Conservation (phyloP, 805 yeast species). For the Lipomyces sp. region DNA sequence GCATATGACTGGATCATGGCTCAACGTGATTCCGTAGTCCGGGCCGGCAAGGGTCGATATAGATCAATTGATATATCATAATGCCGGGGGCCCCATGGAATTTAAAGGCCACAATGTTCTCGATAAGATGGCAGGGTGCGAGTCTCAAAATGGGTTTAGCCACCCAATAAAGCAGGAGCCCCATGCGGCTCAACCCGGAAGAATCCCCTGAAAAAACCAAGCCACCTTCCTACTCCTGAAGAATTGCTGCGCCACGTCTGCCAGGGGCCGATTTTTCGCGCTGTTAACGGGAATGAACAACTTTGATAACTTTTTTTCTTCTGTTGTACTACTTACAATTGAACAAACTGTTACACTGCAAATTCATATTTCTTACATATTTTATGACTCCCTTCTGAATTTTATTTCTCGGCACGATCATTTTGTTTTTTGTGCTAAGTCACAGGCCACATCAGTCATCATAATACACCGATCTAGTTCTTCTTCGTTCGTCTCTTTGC, state of each 20-base stretch:
- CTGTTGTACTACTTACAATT: neutral
- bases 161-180: neutral
- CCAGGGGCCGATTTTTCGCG: too few relatives aligned
- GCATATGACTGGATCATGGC: neutral
- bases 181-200: neutral
- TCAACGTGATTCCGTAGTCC: too few relatives aligned
- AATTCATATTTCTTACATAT: neutral
- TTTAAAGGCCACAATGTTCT: neutral
- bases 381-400: neutral
- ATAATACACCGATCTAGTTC: neutral
- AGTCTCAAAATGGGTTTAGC: neutral
- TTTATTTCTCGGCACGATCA: neutral
- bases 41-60: too few relatives aligned
- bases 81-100: too few relatives aligned
- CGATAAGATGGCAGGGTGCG: neutral
- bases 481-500: conserved; percentile 28
- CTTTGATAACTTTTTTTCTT: neutral
- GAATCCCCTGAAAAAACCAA: neutral
- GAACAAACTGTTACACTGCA: neutral
- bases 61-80: too few relatives aligned
- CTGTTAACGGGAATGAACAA: too few relatives aligned
- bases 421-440: neutral
- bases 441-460: neutral
- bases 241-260: neutral
- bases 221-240: neutral